phyloP scores from a whole-genome alignment of 208 protist species.

The Wallacemonas sp. region DNA sequence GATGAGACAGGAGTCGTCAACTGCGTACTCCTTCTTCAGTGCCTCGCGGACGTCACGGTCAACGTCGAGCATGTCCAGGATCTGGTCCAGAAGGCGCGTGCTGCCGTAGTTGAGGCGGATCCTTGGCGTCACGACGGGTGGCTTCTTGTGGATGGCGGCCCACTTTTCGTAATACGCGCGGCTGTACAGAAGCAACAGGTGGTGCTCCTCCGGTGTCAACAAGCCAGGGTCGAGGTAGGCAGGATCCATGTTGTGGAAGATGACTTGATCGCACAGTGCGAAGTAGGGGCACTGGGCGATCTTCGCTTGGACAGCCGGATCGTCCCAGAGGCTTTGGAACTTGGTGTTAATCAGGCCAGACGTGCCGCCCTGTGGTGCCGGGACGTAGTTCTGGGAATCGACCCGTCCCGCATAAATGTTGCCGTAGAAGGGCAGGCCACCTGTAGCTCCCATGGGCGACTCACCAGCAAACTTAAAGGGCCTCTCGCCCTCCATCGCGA shows the following conservation, averaged over 20 bases:
- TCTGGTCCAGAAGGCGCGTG: constrained; percentile 53
- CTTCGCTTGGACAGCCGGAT: constrained; percentile 50
- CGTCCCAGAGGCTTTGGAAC: constrained; percentile 60
- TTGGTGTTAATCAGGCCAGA: constrained; percentile 43
- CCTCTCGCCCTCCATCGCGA: constrained; percentile 63
- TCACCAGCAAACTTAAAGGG: constrained; percentile 48
- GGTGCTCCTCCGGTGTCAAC: constrained; percentile 79
- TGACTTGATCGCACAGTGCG: constrained; percentile 82
- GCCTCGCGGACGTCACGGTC: constrained; percentile 26
- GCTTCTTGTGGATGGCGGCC: constrained; percentile 50
- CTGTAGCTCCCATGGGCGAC: constrained; percentile 48
- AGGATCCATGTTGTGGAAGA: constrained; percentile 90
- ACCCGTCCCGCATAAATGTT: constrained; percentile 85
- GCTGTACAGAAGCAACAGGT: constrained; percentile 80
- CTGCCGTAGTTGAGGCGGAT: constrained; percentile 71
- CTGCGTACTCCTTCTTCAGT: constrained; percentile 75
- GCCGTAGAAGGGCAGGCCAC: constrained; percentile 83
- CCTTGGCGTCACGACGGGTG: constrained; percentile 43
- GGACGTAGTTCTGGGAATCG: constrained; percentile 72
- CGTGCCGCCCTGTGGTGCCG: constrained; percentile 50
- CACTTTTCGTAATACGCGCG: constrained; percentile 90
- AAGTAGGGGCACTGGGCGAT: constrained; percentile 83
- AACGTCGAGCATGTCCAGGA: constrained; percentile 58
- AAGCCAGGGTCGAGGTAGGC: constrained; percentile 80
- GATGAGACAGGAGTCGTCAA: constrained; percentile 79